Base-by-base conservation (phyloP, 2,329 filamentous ascomycete genomes). In the Fusarium humuli region DNA sequence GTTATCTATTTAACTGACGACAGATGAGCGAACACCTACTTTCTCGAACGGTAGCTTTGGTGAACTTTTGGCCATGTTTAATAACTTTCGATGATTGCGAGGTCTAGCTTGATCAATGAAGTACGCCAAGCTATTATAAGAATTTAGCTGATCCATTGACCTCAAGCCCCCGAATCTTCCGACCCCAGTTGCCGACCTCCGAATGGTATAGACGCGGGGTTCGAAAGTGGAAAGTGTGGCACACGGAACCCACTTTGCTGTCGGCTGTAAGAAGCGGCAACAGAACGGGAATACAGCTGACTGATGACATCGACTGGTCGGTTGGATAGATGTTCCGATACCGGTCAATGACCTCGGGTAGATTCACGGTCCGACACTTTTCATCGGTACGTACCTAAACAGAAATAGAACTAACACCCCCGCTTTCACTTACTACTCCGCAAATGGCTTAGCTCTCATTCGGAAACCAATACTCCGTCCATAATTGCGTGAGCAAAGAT, bases 1-100 rank as follows among this genome's bases (percentile, higher is more conserved):
- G 20, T 14, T 18, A 10, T 37, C 3, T 6, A 5, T 16, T 2
- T 14, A 7, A 0, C 16, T 12, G 1, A 3, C 16, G 1, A 3
- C 16, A 5, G 11, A 2, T 14, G 8, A 5, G 16, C n/a, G 8
- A 12, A 7, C 18, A 37, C 8, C 2, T 58, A 18, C 42, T 22
- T 23, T 61, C 0, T 47, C 6, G 2, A 49, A 61, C 5, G 44
- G 22, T 6, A 12, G 42, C 3, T 18, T 18, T 13, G 18, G 5
- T 8, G 32, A 11, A n/a, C 4, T 10, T n/a, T 20, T 14, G 25
- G 45, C 20, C 57, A 61, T 61, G 13, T 9, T 4, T n/a, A 4
- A 4, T n/a, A 37, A 4, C 18, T 37, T 1, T 18, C 5, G 10
- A 37, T 37, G 10, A 37, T n/a, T n/a, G 3, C 18, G 6, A 37